Evolutionary conservation across 2,329 filamentous ascomycete species (phyloP), one percentile per base, ranked within the genome.

Genomic region (Rhexocercosporidium sp.): DNA sequence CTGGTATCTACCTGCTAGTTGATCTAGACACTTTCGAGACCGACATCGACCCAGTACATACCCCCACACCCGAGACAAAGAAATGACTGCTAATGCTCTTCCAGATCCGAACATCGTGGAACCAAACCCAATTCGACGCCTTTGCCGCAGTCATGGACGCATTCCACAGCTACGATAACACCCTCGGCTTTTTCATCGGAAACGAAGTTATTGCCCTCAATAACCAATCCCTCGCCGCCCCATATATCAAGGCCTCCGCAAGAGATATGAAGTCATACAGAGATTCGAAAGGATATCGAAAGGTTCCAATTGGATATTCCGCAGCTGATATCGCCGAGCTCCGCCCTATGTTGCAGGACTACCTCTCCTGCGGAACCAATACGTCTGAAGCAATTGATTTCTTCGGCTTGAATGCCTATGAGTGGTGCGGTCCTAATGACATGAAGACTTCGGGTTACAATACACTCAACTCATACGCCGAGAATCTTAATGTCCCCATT

Each of bases 221-320:
- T 67, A 83, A 84, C 70, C 83, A 88, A 75, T 88, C 86, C 46
- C 76, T 80, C 29, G 90, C 91, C 37, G 93, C 93, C 9, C 92
- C 93, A 2, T 97, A 90, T 77, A 88, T 96, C 81, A 94, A 96
- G 79, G 90, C 93, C 59, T 92, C 93, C 31, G 86, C 89, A 54
- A 88, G 91, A 69, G 93, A 97, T 78, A 84, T 96, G 82, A 96
- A 96, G 82, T 88, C 89, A 7, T 94, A 97, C 80, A 86, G 92
- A 66, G 85, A 92, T 74, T 81, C 82, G 62, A 92, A 94, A 81
- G 85, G 86, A 11, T 96, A 96, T 80, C 91, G 94, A 72, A 83
- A 90, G 49, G 93, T 97, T 71, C 93, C 93, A 12, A 84, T 96
- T 66, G 94, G 94, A 64, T 97, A 97, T 81, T 94, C 92, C 9